A percentile compares a stretch with the other conserved stretches of the same genome.
phyloP scores from a whole-genome alignment of 306 rosid species.

The Cicer arietinum region DNA sequence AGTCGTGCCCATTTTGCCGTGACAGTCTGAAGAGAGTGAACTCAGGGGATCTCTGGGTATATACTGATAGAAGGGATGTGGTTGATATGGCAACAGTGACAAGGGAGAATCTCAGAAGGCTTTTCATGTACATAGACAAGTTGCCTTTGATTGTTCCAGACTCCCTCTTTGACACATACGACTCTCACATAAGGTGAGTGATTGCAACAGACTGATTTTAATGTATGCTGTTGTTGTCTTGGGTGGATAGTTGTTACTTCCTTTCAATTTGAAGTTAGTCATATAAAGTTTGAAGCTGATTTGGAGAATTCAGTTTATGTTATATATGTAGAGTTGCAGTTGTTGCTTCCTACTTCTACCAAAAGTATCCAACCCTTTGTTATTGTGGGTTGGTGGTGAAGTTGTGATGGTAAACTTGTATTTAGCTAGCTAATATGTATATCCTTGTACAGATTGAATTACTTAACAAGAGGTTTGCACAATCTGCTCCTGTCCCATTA shows the following conservation, averaged over 20 bases:
- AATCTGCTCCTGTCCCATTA: constrained; percentile 27
- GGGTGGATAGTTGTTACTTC: constrained; percentile 45
- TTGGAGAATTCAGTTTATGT: constrained; percentile 48
- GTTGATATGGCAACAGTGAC: constrained; percentile 87
- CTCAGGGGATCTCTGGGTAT: constrained; percentile 92
- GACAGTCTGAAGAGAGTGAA: constrained; percentile 92
- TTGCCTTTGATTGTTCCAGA: constrained; percentile 84
- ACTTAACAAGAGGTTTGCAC: constrained; percentile 51
- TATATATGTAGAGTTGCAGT: constrained; percentile 47
- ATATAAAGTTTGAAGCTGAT: constrained; percentile 45
- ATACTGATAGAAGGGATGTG: constrained; percentile 73
- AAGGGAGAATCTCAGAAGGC: constrained; percentile 88
- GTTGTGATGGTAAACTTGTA: constrained; percentile 75
- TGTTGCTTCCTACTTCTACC: constrained; percentile 79
- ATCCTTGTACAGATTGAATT: constrained; percentile 80
- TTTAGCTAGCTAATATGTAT: constrained; percentile 69
- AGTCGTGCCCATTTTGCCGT: constrained; percentile 95
- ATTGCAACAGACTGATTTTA: constrained; percentile 47
- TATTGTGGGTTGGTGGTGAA: constrained; percentile 81
- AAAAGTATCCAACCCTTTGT: constrained; percentile 63
- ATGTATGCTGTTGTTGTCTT: constrained; percentile 49
- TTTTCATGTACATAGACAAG: constrained; percentile 86
- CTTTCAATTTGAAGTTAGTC: constrained; percentile 42
- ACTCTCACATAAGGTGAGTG: constrained; percentile 82
- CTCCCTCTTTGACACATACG: constrained; percentile 79